These are phyloP conservation scores for Noccaea caerulescens DNA, from an alignment of 345 rosid species.

Conservation along the genomic window DNA sequence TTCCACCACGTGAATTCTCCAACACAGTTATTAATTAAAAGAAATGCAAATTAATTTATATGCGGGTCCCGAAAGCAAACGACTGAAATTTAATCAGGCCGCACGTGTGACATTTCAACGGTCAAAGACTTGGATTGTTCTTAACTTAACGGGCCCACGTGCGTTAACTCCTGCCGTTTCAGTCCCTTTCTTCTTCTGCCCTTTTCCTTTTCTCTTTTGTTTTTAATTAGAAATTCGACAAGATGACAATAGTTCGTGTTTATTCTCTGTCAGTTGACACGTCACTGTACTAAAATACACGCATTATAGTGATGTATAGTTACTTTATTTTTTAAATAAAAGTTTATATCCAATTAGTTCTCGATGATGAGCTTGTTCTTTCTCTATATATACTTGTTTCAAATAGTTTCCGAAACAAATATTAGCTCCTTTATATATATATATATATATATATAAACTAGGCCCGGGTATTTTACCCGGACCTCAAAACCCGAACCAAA, in stretches of 20 bases:
- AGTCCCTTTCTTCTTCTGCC: not conserved
- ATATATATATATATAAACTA: too few relatives aligned
- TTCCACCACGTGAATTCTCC: not conserved
- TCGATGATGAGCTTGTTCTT: slow-evolving; percentile 14
- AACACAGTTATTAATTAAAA: slow-evolving; percentile 1
- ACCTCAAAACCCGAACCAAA: too few relatives aligned
- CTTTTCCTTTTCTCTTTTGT: not conserved
- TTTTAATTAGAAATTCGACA: slow-evolving; percentile 7
- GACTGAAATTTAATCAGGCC: not conserved
- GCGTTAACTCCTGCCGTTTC: slow-evolving; percentile 35
- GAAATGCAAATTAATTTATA: not conserved
- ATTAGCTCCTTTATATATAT: not conserved
- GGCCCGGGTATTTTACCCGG: too few relatives aligned
- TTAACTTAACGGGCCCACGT: slow-evolving; percentile 29
- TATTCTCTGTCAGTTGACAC: slow-evolving; percentile 38
- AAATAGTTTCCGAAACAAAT: not conserved
- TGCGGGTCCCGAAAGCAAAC: slow-evolving; percentile 6
- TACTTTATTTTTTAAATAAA: not conserved
- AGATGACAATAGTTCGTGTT: slow-evolving; percentile 44
- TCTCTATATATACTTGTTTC: not conserved
- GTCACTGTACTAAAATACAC: slow-evolving; percentile 16
- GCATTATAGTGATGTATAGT: not conserved
- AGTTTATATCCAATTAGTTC: slow-evolving; percentile 11
- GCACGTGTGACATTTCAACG: slow-evolving; percentile 32
- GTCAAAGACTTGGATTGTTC: slow-evolving; percentile 41